phyloP scores from a whole-genome alignment of 176 grass and related monocot genomes.

The Zizania latifolia region DNA sequence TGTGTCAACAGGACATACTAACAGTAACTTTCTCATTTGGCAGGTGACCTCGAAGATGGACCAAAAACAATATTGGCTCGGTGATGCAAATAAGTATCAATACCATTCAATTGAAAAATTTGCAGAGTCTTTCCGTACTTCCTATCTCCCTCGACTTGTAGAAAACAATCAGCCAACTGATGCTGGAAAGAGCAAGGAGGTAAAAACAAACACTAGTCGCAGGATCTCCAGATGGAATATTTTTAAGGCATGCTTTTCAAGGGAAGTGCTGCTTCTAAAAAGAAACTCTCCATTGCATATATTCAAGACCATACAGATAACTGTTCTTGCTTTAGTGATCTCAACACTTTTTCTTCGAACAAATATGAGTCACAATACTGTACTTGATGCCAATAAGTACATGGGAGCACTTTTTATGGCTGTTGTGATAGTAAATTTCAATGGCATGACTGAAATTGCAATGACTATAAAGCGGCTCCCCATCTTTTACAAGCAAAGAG shows the following conservation, averaged over 20 bases:
- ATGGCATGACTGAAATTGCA: conserved; percentile 89
- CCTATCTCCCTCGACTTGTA: conserved; percentile 30
- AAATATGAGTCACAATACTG: conserved; percentile 59
- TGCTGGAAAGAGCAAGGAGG: conserved; percentile 25
- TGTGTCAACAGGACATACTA: conserved; percentile 2
- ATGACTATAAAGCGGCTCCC: conserved; percentile 91
- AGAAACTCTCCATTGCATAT: conserved; percentile 86
- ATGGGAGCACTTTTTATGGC: conserved; percentile 64
- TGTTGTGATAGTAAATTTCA: conserved; percentile 75
- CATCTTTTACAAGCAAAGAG: conserved; percentile 93
- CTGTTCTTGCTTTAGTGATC: conserved; percentile 66
- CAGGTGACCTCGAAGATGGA: conserved; percentile 88
- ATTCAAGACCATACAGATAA: conserved; percentile 88
- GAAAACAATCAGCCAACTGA: conserved; percentile 30
- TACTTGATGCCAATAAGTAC: conserved; percentile 77
- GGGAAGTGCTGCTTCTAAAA: conserved; percentile 73
- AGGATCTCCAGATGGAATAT: conserved; percentile 67
- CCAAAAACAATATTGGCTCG: conserved; percentile 78
- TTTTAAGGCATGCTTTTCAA: conserved; percentile 89
- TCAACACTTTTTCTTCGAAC: conserved; percentile 74
- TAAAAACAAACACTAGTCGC: conserved; percentile 36
- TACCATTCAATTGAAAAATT: conserved; percentile 57
- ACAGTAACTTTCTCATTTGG: conserved; percentile 5
- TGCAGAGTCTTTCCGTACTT: conserved; percentile 47
- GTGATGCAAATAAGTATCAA: conserved; percentile 55